Evolutionary conservation across 345 rosid species (phyloP), one percentile per base, ranked within the genome.

Genomic region (Clarkia xantiana): DNA sequence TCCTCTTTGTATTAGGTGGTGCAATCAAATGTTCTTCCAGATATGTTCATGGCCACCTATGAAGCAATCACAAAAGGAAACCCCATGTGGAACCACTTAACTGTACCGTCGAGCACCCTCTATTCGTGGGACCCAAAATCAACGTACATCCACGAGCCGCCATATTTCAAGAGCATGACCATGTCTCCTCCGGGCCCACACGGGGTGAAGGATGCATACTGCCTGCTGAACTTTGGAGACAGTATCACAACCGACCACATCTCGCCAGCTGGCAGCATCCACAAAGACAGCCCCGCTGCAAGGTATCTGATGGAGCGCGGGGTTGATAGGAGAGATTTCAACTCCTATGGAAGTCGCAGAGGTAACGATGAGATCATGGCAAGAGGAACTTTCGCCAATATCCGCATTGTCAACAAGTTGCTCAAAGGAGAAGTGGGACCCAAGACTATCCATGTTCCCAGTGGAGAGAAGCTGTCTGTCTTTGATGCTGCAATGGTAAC

Each of bases 171-270:
- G 64, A 63, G 64, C 66, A 84, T 81, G 82, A 69, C 84, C 1
- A 55, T 75, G 50, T 62, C 57, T 14, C 89, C 94, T 62, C 89
- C 94, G 16, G 86, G 89, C 12, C 76, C 89, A 11, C 75, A 73
- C 39, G 75, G 77, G 52, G 93, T 88, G 62, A 84, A 78, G 60
- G 88, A 82, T 56, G 89, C 94, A 14, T 84, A 76, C 71, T 84
- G 97, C 67, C 70, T 84, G 15, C 75, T 88, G 19, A 81, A 74
- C 45, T 74, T 88, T 36, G 94, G 89, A 20, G 93, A 84, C 70
- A 79, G 94, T 16, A 66, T 88, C 50, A 88, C 94, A 14, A 84
- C 94, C 7, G 94, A 88, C 58, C 97, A 81, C 63, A 81, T 84
- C 63, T 81, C 94, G 44, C 97, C 93, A 1, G 86, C 94, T 0